These are phyloP conservation scores for Phytophthora pseudosyringae DNA, from an alignment of 352 stramenopile species.

Conservation along the genomic window DNA sequence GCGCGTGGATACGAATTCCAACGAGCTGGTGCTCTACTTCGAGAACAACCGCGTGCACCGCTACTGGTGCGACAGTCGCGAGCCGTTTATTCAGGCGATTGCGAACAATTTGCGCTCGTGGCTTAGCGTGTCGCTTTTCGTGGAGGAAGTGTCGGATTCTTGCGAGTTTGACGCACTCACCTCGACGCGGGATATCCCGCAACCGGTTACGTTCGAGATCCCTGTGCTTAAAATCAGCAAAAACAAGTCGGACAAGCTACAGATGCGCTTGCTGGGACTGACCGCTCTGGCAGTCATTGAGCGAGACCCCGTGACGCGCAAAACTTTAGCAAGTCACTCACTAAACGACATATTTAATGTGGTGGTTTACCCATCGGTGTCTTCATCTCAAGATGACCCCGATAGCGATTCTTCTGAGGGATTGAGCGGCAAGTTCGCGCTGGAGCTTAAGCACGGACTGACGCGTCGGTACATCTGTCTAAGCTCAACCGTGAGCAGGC, in stretches of 20 bases:
- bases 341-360: conserved; percentile 89
- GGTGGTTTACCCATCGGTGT: conserved; percentile 87
- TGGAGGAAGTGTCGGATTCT: conserved; percentile 86
- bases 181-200: conserved; percentile 78
- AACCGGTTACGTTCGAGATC: conserved; percentile 85
- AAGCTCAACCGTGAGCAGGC: conserved; percentile 60
- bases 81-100: conserved; percentile 88
- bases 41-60: conserved; percentile 88
- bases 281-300: conserved; percentile 78
- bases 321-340: conserved; percentile 67
- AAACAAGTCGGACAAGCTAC: conserved; percentile 69
- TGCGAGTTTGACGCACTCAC: conserved; percentile 86
- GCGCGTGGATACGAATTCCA: conserved; percentile 83
- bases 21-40: conserved; percentile 84
- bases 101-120: conserved; percentile 89
- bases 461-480: conserved; percentile 82
- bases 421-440: conserved; percentile 75
- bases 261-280: conserved; percentile 76
- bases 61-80: conserved; percentile 88
- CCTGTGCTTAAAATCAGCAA: conserved; percentile 89
- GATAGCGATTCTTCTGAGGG: conserved; percentile 61
- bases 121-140: conserved; percentile 80
- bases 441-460: conserved; percentile 85
- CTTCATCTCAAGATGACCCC: conserved; percentile 57
- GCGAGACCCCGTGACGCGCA: conserved; percentile 72